A percentile compares a stretch with the other conserved stretches of the same genome.
Evolutionary conservation across 495 filamentous ascomycete genomes (phyloP).

Genomic region (Lichenothelia convexa): DNA sequence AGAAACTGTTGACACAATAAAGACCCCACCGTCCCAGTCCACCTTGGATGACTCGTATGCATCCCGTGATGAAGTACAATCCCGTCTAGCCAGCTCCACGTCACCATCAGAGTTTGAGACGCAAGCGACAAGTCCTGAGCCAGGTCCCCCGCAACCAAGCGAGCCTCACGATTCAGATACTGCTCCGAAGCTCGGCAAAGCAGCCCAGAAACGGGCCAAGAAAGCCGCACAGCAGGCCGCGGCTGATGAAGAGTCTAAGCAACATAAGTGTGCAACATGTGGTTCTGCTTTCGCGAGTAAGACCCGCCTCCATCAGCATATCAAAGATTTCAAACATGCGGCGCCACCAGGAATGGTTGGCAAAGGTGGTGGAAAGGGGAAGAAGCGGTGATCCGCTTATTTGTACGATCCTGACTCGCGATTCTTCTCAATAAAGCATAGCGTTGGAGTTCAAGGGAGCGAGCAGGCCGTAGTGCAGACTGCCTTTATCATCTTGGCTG

Average conservation of each 20-base stretch:
- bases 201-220: conserved; percentile 73
- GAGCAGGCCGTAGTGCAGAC: too few relatives aligned
- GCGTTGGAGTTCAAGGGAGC: too few relatives aligned
- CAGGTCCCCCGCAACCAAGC: neutral
- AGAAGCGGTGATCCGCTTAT: too few relatives aligned
- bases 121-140: too few relatives aligned
- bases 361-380: too few relatives aligned
- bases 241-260: conserved; percentile 16
- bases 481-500: too few relatives aligned
- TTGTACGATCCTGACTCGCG: too few relatives aligned
- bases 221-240: conserved; percentile 45
- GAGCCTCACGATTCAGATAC: conserved; percentile 1
- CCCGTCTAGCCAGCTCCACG: conserved; percentile 8
- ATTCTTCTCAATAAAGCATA: too few relatives aligned
- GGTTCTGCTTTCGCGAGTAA: conserved; percentile 42
- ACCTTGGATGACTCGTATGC: conserved; percentile 14
- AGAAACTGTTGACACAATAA: neutral
- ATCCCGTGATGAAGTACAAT: conserved; percentile 14
- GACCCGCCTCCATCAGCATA: conserved; percentile 54
- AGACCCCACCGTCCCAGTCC: neutral
- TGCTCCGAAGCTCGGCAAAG: conserved; percentile 53
- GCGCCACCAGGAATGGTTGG: too few relatives aligned
- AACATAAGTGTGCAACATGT: conserved; percentile 43
- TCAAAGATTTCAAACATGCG: conserved; percentile 45
- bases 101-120: conserved; percentile 1